These are phyloP conservation scores for Suillus weaverae DNA, from an alignment of 768 basidiomycete species.

Conservation along the genomic window DNA sequence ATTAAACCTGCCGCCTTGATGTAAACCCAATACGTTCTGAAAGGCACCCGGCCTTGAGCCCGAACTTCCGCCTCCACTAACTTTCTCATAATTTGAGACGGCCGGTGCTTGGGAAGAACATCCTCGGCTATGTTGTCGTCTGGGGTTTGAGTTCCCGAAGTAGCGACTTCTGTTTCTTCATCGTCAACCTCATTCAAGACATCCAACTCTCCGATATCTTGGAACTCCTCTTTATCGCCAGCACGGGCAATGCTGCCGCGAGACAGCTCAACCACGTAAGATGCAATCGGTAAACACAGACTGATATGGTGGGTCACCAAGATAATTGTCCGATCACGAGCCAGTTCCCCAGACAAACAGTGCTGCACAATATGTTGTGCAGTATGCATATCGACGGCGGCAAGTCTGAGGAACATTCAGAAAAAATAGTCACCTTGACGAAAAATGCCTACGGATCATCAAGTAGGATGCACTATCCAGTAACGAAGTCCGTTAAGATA, in stretches of 20 bases:
- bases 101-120: slow-evolving; percentile 9
- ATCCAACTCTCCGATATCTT: slow-evolving; percentile 42
- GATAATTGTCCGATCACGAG: slow-evolving; percentile 67
- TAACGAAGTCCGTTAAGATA: slow-evolving; percentile 3
- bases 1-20: slow-evolving; percentile 58
- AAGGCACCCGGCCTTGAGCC: slow-evolving; percentile 64
- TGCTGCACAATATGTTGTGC: slow-evolving; percentile 65
- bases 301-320: slow-evolving; percentile 83
- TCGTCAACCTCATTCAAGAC: slow-evolving; percentile 49
- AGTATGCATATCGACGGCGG: slow-evolving; percentile 78
- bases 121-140: slow-evolving; percentile 38
- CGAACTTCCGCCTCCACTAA: slow-evolving; percentile 62
- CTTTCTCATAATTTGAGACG: slow-evolving; percentile 40
- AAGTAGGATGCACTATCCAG: slow-evolving; percentile 53
- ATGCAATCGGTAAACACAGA: slow-evolving; percentile 66
- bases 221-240: slow-evolving; percentile 51
- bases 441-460: slow-evolving; percentile 61
- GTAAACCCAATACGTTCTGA: slow-evolving; percentile 61
- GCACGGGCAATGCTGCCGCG: slow-evolving; percentile 49
- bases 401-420: slow-evolving; percentile 42
- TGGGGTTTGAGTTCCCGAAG: slow-evolving; percentile 16
- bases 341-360: slow-evolving; percentile 63
- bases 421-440: slow-evolving; percentile 18
- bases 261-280: slow-evolving; percentile 64
- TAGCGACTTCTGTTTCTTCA: slow-evolving; percentile 29